Percentiles rank a stretch among this genome's conserved stretches.
phyloP scores from a whole-genome alignment of 2,329 filamentous ascomycete genomes.

The Diaporthe sp. region DNA sequence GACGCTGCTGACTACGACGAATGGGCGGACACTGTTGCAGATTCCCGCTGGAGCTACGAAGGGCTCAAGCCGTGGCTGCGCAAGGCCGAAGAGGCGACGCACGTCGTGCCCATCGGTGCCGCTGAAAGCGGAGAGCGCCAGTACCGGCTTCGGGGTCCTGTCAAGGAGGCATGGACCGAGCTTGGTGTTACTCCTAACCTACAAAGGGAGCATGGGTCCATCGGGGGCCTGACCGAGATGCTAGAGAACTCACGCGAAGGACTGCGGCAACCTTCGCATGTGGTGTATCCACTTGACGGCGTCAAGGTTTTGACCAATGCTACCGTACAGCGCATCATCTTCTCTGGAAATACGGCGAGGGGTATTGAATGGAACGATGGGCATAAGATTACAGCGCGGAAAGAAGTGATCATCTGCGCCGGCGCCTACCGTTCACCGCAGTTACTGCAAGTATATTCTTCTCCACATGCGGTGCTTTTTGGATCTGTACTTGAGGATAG shows the following conservation, averaged over 20 bases:
- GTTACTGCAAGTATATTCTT: constrained; percentile 50
- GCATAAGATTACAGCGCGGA: constrained; percentile 47
- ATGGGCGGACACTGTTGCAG: constrained; percentile 46
- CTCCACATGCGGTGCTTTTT: no score
- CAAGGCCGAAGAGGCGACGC: constrained; percentile 55
- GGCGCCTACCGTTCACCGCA: constrained; percentile 54
- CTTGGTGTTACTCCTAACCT: constrained; percentile 52
- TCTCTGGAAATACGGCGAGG: constrained; percentile 42
- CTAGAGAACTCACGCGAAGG: constrained; percentile 45
- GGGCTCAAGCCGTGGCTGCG: constrained; percentile 61
- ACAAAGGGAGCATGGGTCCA: constrained; percentile 48
- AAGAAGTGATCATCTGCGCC: constrained; percentile 54
- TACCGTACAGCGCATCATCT: constrained; percentile 44
- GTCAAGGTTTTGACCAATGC: constrained; percentile 47
- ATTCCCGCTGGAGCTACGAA: constrained; percentile 61
- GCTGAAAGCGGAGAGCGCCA: constrained; percentile 47
- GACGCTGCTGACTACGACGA: constrained; percentile 47
- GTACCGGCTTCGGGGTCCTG: constrained; percentile 55
- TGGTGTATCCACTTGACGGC: constrained; percentile 46
- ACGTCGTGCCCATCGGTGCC: constrained; percentile 49
- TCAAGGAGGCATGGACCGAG: constrained; percentile 57
- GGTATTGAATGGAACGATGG: constrained; percentile 50
- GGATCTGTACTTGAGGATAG: no score
- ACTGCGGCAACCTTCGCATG: constrained; percentile 46
- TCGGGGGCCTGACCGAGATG: constrained; percentile 52